Conservation (phyloP, 1,284 basidiomycete genomes). For the Ustilago crameri region DNA sequence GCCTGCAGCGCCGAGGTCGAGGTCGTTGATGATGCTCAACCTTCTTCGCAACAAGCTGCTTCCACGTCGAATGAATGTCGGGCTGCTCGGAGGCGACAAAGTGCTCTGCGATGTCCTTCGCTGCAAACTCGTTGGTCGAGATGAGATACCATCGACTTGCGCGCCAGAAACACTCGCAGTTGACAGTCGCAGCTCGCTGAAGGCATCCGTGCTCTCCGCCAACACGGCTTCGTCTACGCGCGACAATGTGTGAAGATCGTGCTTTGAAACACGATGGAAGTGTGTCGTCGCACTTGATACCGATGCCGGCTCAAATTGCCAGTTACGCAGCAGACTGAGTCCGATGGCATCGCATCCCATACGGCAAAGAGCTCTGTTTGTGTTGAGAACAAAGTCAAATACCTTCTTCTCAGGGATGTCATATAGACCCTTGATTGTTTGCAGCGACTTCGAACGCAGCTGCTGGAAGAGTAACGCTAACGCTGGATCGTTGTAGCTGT, state of each 20-base stretch:
- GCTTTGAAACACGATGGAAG: conserved; percentile 38
- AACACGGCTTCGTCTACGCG: conserved; percentile 29
- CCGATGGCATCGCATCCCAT: conserved; percentile 96
- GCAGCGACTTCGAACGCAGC: conserved; percentile 84
- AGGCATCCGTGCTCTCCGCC: conserved; percentile 18
- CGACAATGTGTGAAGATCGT: conserved; percentile 39
- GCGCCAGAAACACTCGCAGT: not conserved
- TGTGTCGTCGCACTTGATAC: conserved; percentile 62
- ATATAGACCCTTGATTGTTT: conserved; percentile 88
- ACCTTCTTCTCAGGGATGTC: conserved; percentile 86
- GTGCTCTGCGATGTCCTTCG: conserved; percentile 27
- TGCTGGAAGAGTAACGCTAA: conserved; percentile 90
- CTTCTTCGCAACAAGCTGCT: conserved; percentile 43
- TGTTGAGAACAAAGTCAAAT: conserved; percentile 92
- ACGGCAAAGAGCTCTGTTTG: conserved; percentile 86
- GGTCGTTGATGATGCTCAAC: conserved; percentile 54
- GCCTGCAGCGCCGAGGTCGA: conserved; percentile 34
- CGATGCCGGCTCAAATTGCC: conserved; percentile 85
- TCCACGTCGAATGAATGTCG: conserved; percentile 24
- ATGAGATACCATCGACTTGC: conserved; percentile 1
- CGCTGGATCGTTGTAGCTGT: conserved; percentile 89
- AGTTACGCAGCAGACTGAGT: conserved; percentile 83
- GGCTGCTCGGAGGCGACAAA: conserved; percentile 44
- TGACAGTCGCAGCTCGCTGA: conserved; percentile 16
- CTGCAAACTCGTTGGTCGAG: conserved; percentile 14